phyloP scores from a whole-genome alignment of 164 flowering plant genomes.

The Aristolochia contorta region DNA sequence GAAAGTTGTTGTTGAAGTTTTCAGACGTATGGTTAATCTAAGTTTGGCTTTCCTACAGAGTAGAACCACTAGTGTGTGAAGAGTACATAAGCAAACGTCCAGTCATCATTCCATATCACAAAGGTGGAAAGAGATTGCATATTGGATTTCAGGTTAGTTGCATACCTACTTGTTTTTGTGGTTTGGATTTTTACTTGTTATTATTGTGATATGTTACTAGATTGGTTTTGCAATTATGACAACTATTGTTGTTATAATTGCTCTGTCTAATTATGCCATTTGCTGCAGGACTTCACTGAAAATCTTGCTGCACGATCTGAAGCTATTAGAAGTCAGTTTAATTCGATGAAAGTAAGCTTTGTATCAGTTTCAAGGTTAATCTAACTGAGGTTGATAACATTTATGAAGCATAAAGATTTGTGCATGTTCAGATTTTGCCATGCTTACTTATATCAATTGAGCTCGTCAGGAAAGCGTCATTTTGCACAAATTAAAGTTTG shows the following conservation, averaged over 20 bases:
- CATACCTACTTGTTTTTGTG: too few species aligned
- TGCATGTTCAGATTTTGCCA: too few species aligned
- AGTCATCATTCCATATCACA: constrained; percentile 84
- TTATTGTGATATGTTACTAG: too few species aligned
- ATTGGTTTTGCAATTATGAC: too few species aligned
- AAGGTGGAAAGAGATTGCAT: constrained; percentile 90
- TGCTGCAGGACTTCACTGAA: constrained; percentile 74
- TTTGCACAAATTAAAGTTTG: too few species aligned
- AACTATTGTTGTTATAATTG: neutral
- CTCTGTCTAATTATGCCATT: neutral
- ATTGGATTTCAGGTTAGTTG: constrained; percentile 72
- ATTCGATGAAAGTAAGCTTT: constrained; percentile 46
- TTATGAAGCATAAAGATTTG: too few species aligned
- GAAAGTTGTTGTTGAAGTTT: constrained; percentile 15
- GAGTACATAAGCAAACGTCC: constrained; percentile 65
- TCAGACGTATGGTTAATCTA: constrained; percentile 20
- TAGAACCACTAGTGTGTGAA: constrained; percentile 91
- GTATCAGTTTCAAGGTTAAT: neutral
- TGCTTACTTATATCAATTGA: too few species aligned
- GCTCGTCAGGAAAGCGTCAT: too few species aligned
- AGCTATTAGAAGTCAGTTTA: constrained; percentile 35
- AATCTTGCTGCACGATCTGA: constrained; percentile 67
- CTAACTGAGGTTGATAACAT: neutral
- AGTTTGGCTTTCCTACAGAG: constrained; percentile 42
- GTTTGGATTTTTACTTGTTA: too few species aligned